Evolutionary conservation across 2,329 filamentous ascomycete genomes (phyloP), one percentile per base, ranked within the genome.

Genomic region (Penicillium sp.): DNA sequence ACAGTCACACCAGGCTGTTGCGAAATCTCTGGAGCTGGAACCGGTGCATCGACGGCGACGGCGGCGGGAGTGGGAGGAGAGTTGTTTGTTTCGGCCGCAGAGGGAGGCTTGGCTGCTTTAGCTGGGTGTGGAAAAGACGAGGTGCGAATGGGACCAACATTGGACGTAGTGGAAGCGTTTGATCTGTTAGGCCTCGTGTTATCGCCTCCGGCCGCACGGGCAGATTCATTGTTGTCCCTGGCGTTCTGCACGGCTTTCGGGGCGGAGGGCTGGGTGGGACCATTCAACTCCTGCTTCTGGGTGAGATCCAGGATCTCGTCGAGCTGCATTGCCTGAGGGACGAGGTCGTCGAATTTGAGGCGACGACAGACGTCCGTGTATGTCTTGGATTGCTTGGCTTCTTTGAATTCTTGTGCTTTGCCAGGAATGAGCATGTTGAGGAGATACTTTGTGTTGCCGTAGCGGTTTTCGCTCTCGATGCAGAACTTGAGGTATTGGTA

Each of bases 401-500:
- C 68, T 49, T 77, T 76, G 64, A 85, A 86, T 1, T 74, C 74
- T 35, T 79, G 74, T 41, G 81, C 75, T 66, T 90, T 94, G 12
- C 90, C 89, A 0, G 90, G 89, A 25, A 97, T 82, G 69, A 96
- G 80, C 66, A 95, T 88, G 37, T 81, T 81, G 27, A 98, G 80
- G 29, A 93, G 76, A 66, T 86, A 98, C 67, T 98, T 98, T 4
- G 90, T 95, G 72, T 98, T 98, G 39, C 86, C 85, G 67, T 85
- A 93, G 53, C 84, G 83, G 67, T 98, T 97, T 64, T 91, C 84
- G 9, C 89, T 82, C 47, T 86, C 82, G 59, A 98, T 75, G 28
- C 83, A 79, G 29, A 78, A 79, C 52, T 79, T 78, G 54, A 97
- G 65, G 65, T 95, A 97, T 54, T 84, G 78, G 53, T 81, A 78